Evolutionary conservation across 2,329 filamentous ascomycete species (phyloP), one percentile per base, ranked within the genome.

Genomic region (Ophiostoma triangulosporum): DNA sequence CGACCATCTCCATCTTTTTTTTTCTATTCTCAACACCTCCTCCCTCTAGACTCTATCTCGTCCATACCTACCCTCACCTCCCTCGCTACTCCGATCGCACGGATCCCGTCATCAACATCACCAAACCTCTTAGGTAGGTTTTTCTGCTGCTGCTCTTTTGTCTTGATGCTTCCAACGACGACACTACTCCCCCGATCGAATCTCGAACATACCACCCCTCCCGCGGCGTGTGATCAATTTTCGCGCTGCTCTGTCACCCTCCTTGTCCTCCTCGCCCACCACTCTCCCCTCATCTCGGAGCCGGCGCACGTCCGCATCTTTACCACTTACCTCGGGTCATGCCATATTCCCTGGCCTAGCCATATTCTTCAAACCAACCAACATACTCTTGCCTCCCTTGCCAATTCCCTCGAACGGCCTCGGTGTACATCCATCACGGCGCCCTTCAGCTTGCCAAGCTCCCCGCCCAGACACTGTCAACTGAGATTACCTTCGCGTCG

Each of bases 1-100:
- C 9, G 11, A 32, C 46, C 46, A 48, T 55, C 50, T 52, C 50
- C 50, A 50, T 55, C 54, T 55, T 49, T 55, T 51, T 46, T 46
- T 38, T 36, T 40, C 52, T 50, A 31, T 29, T 33, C 27, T 48
- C 46, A 31, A 17, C 46, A 31, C 46, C 46, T 48, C 46, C 46
- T 48, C 46, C 20, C 38, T 43, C 38, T 43, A 24, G 22, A 43
- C 38, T 43, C 20, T 15, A 22, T 33, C 20, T 33, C 29, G 9
- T 48, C 27, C 27, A 9, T 32, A 31, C 29, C 46, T 51, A 27
- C 24, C 50, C 29, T 55, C 54, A 31, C 54, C 46, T 50, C 45
- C 50, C 29, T 38, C 50, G 50, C 29, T 48, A 31, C 50, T 38
- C 54, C 54, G 54, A 55, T 50, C 50, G 50, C 46, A 48, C 46